Evolutionary conservation across 148 eudicot genomes (phyloP), one percentile per base, ranked within the genome.

Genomic region (Dysphania ambrosioides): DNA sequence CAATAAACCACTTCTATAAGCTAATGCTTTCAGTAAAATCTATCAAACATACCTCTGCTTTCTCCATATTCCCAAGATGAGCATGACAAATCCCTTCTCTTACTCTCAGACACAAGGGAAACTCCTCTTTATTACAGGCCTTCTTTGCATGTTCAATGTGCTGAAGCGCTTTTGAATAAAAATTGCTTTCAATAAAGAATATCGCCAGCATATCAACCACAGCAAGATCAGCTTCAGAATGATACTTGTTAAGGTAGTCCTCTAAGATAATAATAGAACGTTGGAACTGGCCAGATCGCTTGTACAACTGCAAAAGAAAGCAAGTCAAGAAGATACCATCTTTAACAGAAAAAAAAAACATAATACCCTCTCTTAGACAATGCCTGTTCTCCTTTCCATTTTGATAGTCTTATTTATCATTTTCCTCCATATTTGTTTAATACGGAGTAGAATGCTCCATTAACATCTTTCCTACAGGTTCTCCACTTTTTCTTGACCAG

Each of bases 1-100:
- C 40, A 40, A 5, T 8, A 66, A 47, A 75, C 36, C 35, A 75
- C 26, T n/a, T 23, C 35, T 21, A 41, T 23, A 56, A 68, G 27
- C 4, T 58, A 42, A 29, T 31, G 56, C 40, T 68, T 29, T 47
- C 21, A 34, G 2, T 30, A 5, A 26, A 9, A 49, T 36, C 38
- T 1, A 26, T 55, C 57, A 41, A 42, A 74, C 84, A 79, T 67
- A 91, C 98, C 97, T 94, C 89, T 75, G 98, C 97, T 83, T 87
- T 85, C 66, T 88, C 87, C 73, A 84, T 40, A 79, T 86, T 71
- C 57, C 93, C 93, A 75, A 90, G 92, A 79, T 88, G 85, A 73
- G 82, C 82, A 72, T 88, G 85, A 60, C 97, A 91, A 73, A 94
- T 85, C 76, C 98, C 98, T 80, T 87, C 95, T 85, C 86, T 87